Percentiles rank a stretch among this genome's conserved stretches.
phyloP scores from a whole-genome alignment of 2,329 filamentous ascomycete species.

The Ascochyta rabiei region DNA sequence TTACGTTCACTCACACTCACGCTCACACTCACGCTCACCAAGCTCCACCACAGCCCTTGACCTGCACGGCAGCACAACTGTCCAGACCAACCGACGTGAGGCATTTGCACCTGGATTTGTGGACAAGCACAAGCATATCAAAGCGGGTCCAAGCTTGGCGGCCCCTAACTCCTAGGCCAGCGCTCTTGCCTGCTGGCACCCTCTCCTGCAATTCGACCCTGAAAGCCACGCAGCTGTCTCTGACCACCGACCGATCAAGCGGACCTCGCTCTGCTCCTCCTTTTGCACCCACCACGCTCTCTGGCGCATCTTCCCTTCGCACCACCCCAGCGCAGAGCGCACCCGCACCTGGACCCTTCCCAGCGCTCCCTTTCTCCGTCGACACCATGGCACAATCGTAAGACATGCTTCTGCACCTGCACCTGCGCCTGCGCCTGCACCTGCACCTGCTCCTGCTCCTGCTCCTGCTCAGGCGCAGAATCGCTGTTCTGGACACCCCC shows the following conservation, averaged over 20 bases:
- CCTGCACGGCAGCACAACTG: not conserved
- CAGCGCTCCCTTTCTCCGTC: slow-evolving; percentile 10
- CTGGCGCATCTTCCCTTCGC: slow-evolving; percentile 6
- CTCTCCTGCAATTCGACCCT: slow-evolving; percentile 18
- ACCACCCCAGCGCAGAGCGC: slow-evolving; percentile 17
- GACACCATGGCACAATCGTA: slow-evolving; percentile 45
- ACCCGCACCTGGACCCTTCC: slow-evolving; percentile 13
- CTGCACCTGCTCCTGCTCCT: too few relatives aligned
- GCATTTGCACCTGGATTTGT: not conserved
- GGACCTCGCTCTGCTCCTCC: slow-evolving; percentile 1
- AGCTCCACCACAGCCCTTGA: not conserved
- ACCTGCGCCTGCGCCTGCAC: too few relatives aligned
- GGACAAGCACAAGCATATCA: slow-evolving; percentile 19
- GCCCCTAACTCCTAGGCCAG: slow-evolving; percentile 16
- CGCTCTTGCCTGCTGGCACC: not conserved
- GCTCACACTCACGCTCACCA: not conserved
- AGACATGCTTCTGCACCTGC: slow-evolving; percentile 14
- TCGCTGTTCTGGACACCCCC: slow-evolving; percentile 1
- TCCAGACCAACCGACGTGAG: not conserved
- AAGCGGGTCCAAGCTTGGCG: slow-evolving; percentile 16
- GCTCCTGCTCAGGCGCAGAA: not conserved
- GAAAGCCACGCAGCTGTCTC: slow-evolving; percentile 11
- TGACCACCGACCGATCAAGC: not conserved
- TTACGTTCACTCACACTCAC: too few relatives aligned
- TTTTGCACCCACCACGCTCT: slow-evolving; percentile 4